Evolutionary conservation across 148 eudicot genomes (phyloP).

Genomic region (Camellia japonica): DNA sequence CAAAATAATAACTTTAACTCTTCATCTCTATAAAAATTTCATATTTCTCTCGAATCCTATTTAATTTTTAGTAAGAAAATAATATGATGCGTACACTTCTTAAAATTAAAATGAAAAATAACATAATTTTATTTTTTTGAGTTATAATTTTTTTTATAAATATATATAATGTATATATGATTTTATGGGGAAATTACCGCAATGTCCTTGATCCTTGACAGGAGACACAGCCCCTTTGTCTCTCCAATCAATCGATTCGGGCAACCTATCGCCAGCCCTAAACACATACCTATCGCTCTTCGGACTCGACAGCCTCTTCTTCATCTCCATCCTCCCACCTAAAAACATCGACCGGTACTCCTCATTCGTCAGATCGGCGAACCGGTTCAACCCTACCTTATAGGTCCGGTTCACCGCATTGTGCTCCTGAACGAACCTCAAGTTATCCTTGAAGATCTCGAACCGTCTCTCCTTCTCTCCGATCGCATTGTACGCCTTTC

Average conservation of each 20-base stretch:
- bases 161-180: background rate
- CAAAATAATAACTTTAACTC: no score
- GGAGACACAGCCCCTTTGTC: conserved; percentile 60
- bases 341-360: conserved; percentile 55
- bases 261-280: conserved; percentile 53
- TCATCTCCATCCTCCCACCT: conserved; percentile 32
- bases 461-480: conserved; percentile 70
- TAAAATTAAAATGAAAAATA: no score
- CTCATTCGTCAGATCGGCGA: conserved; percentile 83
- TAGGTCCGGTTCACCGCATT: conserved; percentile 35
- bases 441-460: conserved; percentile 66
- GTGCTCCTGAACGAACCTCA: conserved; percentile 49
- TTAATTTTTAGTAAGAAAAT: no score
- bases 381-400: conserved; percentile 58
- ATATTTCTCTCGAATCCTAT: no score
- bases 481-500: conserved; percentile 50
- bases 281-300: conserved; percentile 43
- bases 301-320: conserved; percentile 5
- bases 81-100: no score
- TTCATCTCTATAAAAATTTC: no score
- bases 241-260: conserved; percentile 77
- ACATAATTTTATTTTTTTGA: no score
- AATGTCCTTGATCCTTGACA: conserved; percentile 79
- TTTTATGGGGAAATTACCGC: conserved; percentile 43
- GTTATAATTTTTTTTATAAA: no score